These are phyloP conservation scores for Raffaelea albimanens DNA, from an alignment of 2,329 filamentous ascomycete genomes.

Conservation along the genomic window DNA sequence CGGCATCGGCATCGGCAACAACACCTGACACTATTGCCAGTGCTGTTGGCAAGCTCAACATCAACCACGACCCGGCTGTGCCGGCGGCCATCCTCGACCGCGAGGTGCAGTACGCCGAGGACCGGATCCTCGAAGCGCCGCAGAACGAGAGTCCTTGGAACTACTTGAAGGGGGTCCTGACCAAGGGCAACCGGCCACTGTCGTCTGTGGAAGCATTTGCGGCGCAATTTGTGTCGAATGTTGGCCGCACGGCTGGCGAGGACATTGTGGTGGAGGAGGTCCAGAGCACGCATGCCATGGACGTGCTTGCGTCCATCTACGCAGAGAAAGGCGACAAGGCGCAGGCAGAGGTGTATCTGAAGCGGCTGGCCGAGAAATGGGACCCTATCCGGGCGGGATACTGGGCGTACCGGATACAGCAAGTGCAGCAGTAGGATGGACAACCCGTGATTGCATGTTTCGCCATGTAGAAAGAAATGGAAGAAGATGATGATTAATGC, in stretches of 20 bases:
- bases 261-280: slow-evolving; percentile 33
- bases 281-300: slow-evolving; percentile 57
- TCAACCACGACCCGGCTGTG: slow-evolving; percentile 44
- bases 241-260: slow-evolving; percentile 36
- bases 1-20: neutral
- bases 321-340: slow-evolving; percentile 44
- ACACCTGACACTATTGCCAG: neutral
- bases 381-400: slow-evolving; percentile 87
- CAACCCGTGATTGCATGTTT: no score
- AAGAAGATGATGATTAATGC: neutral
- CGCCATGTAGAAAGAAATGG: neutral
- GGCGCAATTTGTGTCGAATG: slow-evolving; percentile 39
- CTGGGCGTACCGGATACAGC: slow-evolving; percentile 68
- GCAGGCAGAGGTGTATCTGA: slow-evolving; percentile 60
- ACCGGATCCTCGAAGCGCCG: slow-evolving; percentile 67
- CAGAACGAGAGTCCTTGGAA: slow-evolving; percentile 96
- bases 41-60: slow-evolving; percentile 30
- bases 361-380: slow-evolving; percentile 71
- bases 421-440: slow-evolving; percentile 17
- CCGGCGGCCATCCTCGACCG: slow-evolving; percentile 57
- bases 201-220: slow-evolving; percentile 37
- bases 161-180: slow-evolving; percentile 70
- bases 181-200: slow-evolving; percentile 50
- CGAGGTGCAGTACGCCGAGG: slow-evolving; percentile 66
- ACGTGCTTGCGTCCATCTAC: slow-evolving; percentile 62